Evolutionary conservation across 805 yeast species (phyloP), one percentile per base, ranked within the genome.

Genomic region (Zygosaccharomyces gambellarensis): DNA sequence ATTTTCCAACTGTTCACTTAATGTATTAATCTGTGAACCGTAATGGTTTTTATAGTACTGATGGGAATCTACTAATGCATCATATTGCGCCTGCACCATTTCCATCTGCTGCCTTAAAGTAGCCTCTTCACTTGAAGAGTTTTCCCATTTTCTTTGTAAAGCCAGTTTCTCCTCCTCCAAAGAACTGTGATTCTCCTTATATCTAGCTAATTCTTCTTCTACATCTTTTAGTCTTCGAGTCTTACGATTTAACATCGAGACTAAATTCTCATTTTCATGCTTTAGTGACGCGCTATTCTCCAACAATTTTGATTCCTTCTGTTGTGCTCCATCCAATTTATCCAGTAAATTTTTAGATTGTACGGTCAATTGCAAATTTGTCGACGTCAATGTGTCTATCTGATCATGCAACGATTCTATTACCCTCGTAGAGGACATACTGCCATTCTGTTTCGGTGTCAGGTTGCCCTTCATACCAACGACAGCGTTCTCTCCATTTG

Each of bases 261-360:
- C 83, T 39, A 85, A 73, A 71, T 83, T 83, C 54, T 86, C 90
- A 57, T 83, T 83, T 59, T 88, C 92, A 63, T 85, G 90, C 64
- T 84, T 84, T 34, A 85, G 72, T 54, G 82, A 82, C 28, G 88
- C 80, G 46, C 75, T 59, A 27, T 74, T 68, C 45, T 78, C 74
- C 57, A 74, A 70, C 52, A 82, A 78, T 64, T 80, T 81, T 52
- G 70, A 39, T 72, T 71, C 62, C 55, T 57, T 57, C 60, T 71
- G 57, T 63, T 70, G 59, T 48, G 68, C 74, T 43, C 74, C 63
- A 54, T 81, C 83, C 8, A 71, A 61, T 55, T 78, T 79, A 55
- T 78, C 71, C 41, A 79, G 68, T 48, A 82, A 82, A 43, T 80
- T 80, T 32, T 72, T 72, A 6, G 69, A 64, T 50, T 72, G 75